Conservation (phyloP, 2,329 filamentous ascomycete species). For the Verticillium tricorpus region DNA sequence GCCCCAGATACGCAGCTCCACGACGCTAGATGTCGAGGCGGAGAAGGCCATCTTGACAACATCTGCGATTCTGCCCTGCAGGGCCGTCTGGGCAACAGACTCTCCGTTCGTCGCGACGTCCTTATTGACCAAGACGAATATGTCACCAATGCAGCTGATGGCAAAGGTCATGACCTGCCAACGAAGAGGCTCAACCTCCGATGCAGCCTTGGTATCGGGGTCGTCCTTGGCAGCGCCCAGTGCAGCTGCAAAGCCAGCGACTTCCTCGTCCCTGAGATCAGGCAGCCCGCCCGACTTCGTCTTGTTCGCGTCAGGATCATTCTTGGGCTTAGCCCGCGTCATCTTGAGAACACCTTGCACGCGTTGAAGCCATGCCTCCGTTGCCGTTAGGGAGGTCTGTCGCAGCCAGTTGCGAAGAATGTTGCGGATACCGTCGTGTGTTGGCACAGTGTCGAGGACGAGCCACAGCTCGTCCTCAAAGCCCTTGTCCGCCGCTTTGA, state of each 20-base stretch:
- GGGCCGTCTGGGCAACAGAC: constrained; percentile 68
- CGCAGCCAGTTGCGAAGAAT: constrained; percentile 91
- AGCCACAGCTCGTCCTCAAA: constrained; percentile 93
- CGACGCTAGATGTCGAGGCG: constrained; percentile 87
- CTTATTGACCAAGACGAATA: constrained; percentile 74
- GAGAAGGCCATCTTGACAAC: constrained; percentile 97
- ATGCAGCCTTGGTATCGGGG: constrained; percentile 39
- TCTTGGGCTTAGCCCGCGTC: constrained; percentile 65
- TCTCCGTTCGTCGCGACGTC: constrained; percentile 75
- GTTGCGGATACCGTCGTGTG: constrained; percentile 75
- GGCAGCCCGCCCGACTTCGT: constrained; percentile 49
- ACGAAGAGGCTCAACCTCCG: constrained; percentile 80
- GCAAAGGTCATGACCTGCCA: constrained; percentile 97
- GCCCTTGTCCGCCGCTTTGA: constrained; percentile 67
- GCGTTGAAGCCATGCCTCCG: constrained; percentile 78
- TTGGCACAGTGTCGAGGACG: constrained; percentile 71
- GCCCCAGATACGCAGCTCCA: constrained; percentile 85
- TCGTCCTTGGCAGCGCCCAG: constrained; percentile 48
- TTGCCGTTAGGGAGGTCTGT: constrained; percentile 79
- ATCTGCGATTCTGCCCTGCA: constrained; percentile 83
- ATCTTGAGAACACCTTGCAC: constrained; percentile 88
- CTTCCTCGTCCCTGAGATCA: constrained; percentile 94
- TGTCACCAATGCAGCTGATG: constrained; percentile 80
- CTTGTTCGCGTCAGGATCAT: constrained; percentile 36
- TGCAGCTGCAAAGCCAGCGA: constrained; percentile 81